Base-by-base conservation (phyloP, 306 rosid genomes). In the Begonia peltatifolia region DNA sequence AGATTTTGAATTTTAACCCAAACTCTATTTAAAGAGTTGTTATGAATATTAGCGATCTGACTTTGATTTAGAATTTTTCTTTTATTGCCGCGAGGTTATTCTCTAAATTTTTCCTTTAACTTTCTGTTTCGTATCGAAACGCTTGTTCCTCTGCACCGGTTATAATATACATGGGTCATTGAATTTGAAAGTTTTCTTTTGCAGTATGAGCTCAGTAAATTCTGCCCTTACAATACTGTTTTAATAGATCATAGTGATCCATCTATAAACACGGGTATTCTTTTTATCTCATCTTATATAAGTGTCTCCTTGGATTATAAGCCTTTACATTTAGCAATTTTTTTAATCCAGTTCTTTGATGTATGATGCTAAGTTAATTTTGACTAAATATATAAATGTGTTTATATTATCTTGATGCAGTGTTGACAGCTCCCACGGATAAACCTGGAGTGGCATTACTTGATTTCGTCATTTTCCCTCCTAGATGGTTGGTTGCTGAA, bases 401-500 rank as follows among this genome's bases (percentile, higher is more conserved):
- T 30, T 30, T 44, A 18, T 58, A 53, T 17, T 11, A 22, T 54
- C 41, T 38, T 47, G 52, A 11, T 64, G 63, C 84, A 89, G 97
- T 89, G 49, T 68, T 89, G 76, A 89, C 97, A 10, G 97, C 93
- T 41, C 95, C 93, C 16, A 79, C 97, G 30, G 95, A 89, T 53
- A 84, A 76, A 71, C 87, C 87, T 22, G 95, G 97, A 17, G 95
- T 89, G 63, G 95, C 95, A 41, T 73, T 89, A 63, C 95, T 89
- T 36, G 97, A 89, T 73, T 84, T 89, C 60, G 97, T 82, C 51
- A 79, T 89, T 63, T 89, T 89, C 51, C 95, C 97, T 22, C 95
- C 95, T 7, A 77, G 95, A 61, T 89, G 97, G 97, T 63, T 89
- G 69, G 97, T 89, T 62, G 83, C 97, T 4, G 97, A 89, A 72